Evolutionary conservation across 495 filamentous ascomycete species (phyloP).

Genomic region (Aspergillus leporis): DNA sequence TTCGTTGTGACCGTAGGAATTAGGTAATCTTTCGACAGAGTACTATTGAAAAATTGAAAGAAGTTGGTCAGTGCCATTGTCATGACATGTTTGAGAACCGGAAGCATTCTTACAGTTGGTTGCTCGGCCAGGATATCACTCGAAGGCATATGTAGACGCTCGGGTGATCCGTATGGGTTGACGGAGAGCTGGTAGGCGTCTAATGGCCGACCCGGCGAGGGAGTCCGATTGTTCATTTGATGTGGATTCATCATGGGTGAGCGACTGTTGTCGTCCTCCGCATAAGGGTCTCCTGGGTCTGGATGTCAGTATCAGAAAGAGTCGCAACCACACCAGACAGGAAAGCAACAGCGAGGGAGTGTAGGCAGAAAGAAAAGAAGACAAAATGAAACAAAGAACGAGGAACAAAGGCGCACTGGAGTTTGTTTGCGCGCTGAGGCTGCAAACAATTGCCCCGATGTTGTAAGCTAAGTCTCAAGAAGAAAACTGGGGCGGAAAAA

Average conservation of each 20-base stretch:
- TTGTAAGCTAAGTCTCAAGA: conserved; percentile 22
- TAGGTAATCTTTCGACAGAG: conserved; percentile 75
- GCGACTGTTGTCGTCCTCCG: conserved; percentile 61
- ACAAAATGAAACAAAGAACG: neutral
- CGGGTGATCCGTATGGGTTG: conserved; percentile 53
- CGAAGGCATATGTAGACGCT: conserved; percentile 69
- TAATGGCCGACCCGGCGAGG: conserved; percentile 57
- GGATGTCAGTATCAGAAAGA: conserved; percentile 16
- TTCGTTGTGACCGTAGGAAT: conserved; percentile 69
- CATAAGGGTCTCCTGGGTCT: conserved; percentile 40
- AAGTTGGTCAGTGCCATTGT: conserved; percentile 16
- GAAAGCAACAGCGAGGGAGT: neutral
- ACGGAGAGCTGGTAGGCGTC: conserved; percentile 74
- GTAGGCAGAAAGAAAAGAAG: neutral
- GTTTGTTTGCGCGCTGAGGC: neutral
- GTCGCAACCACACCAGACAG: neutral
- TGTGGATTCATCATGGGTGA: conserved; percentile 50
- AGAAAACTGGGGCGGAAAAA: conserved; percentile 23
- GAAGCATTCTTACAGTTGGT: conserved; percentile 59
- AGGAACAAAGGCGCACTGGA: neutral
- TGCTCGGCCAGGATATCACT: conserved; percentile 69
- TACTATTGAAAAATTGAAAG: conserved; percentile 54
- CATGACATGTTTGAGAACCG: neutral
- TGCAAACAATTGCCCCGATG: neutral
- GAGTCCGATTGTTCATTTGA: conserved; percentile 56